Conservation (phyloP, 1,284 basidiomycete genomes). For the Leccinum variabile region DNA sequence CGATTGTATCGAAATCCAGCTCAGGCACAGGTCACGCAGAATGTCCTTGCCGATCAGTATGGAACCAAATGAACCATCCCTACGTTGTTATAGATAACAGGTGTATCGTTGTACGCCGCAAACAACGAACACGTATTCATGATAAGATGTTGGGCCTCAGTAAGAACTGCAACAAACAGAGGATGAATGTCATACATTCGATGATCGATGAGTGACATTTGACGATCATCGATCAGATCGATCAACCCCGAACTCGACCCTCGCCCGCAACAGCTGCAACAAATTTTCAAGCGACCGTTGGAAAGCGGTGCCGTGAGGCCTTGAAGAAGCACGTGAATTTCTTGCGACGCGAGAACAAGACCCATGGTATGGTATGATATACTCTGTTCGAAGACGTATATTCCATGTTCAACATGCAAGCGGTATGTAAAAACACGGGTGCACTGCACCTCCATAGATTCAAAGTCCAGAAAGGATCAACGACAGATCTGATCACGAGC, state of each 20-base stretch:
- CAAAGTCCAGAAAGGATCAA: background rate
- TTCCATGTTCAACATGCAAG: background rate
- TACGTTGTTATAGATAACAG: background rate
- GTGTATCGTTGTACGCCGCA: conserved; percentile 1
- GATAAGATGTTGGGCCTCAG: background rate
- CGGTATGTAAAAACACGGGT: background rate
- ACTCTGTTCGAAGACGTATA: background rate
- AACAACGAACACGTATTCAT: background rate
- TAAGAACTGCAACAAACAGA: background rate
- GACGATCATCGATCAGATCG: background rate
- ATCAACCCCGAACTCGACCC: too few relatives aligned
- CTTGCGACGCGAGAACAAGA: background rate
- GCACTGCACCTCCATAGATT: background rate
- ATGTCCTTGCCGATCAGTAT: background rate
- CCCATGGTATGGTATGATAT: background rate
- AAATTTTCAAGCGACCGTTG: too few relatives aligned
- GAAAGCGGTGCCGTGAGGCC: too few relatives aligned
- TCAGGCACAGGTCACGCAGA: background rate
- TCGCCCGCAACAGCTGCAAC: too few relatives aligned
- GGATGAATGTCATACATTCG: too few relatives aligned
- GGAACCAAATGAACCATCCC: background rate
- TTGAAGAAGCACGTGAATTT: background rate
- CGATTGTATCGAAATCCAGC: conserved; percentile 5
- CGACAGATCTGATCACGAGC: background rate
- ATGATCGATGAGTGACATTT: background rate